Percentiles rank a stretch among this genome's conserved stretches.
Evolutionary conservation across 1,284 basidiomycete genomes (phyloP).

Genomic region (Tilletia indica): DNA sequence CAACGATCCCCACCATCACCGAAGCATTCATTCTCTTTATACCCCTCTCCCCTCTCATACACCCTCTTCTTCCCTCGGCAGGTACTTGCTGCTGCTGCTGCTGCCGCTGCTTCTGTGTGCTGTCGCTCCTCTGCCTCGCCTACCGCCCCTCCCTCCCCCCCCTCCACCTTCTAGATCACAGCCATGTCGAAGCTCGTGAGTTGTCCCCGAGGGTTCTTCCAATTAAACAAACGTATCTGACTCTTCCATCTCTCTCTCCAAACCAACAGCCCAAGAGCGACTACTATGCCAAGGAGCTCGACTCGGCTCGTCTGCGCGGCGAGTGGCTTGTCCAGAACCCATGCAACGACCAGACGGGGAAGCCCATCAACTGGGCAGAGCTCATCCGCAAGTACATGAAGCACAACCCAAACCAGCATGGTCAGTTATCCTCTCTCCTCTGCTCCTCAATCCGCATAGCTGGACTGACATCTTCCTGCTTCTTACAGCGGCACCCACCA

Average conservation of each 20-base stretch:
- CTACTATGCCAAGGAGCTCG: constrained; percentile 48
- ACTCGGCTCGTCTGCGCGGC: constrained; percentile 47
- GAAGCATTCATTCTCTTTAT: not conserved
- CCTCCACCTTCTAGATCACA: not conserved
- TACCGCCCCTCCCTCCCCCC: not conserved
- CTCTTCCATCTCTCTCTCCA: not conserved
- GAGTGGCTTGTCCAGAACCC: constrained; percentile 39
- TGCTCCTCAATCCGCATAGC: not conserved
- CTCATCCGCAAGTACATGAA: constrained; percentile 55
- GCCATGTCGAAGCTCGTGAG: constrained; percentile 14
- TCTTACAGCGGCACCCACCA: constrained; percentile 29
- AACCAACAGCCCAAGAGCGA: constrained; percentile 36
- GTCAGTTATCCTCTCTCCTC: constrained; percentile 20
- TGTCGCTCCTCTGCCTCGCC: not conserved
- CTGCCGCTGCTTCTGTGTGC: not conserved
- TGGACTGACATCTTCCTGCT: too few species aligned
- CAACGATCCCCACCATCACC: too few species aligned
- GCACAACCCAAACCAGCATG: constrained; percentile 48
- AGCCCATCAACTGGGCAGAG: constrained; percentile 44
- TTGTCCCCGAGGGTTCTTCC: not conserved
- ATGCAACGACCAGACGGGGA: constrained; percentile 23
- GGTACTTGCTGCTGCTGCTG: not conserved
- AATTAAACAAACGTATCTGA: too few species aligned
- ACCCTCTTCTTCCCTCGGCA: not conserved
- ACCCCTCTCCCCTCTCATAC: not conserved